Evolutionary conservation across 2,329 filamentous ascomycete species (phyloP), one percentile per base, ranked within the genome.

Genomic region (Ciborinia camelliae): DNA sequence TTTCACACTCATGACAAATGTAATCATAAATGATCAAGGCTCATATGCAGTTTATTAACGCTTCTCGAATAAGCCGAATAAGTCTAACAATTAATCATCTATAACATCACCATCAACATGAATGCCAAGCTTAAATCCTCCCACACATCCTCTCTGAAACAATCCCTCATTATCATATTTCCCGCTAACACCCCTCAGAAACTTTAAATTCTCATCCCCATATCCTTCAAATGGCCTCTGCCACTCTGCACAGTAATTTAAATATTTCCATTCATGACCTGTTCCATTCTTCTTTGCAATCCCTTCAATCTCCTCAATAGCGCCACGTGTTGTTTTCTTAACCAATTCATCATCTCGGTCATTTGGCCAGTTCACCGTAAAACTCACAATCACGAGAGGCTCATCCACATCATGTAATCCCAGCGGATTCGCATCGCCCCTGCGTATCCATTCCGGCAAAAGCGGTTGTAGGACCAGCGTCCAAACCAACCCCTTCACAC

Each of bases 311-410:
- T 74, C 65, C 53, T 76, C 73, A 15, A 77, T 70, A 4, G 72
- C 65, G 3, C 67, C 47, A 10, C 71, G 67, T 6, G 71, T 75
- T 23, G 70, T 71, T 8, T 28, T 54, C 41, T 74, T 67, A 23
- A 75, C 71, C 2, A 71, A 63, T 18, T 71, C 70, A 59, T 78
- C 75, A 65, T 76, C 69, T 20, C 66, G 37, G 2, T 20, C 23
- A 32, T 74, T 67, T 14, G 66, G 63, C 75, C 75, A 77, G 35
- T 76, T 75, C 2, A 76, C 71, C 1, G 73, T 77, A 51, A 78
- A 76, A 26, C 68, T 72, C 4, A 77, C 71, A 35, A 75, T 68
- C 0, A 77, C 69, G 14, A 78, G 72, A 41, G 74, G 20, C 18
- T 51, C 68, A 28, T 75, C 71, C 35, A 70, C 50, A 51, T 72